phyloP scores from a whole-genome alignment of 345 rosid genomes.

The Heritiera littoralis region DNA sequence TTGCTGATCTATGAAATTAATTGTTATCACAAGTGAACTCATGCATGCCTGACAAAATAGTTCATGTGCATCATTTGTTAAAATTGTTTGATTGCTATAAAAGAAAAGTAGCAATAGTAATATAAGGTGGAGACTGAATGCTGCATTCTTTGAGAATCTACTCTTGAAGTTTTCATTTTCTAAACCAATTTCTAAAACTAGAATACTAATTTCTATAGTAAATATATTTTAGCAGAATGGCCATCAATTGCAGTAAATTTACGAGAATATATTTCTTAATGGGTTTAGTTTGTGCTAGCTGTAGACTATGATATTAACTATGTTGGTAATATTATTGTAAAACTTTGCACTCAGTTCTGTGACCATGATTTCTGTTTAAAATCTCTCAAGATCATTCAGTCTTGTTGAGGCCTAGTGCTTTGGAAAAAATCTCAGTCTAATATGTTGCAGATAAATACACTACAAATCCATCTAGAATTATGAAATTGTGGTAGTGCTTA shows the following conservation, averaged over 20 bases:
- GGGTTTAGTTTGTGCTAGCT: background rate
- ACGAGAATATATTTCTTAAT: background rate
- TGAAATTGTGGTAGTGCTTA: background rate
- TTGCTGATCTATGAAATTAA: background rate
- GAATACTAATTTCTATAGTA: background rate
- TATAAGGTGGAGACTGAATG: background rate
- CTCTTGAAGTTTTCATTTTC: background rate
- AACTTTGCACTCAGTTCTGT: background rate
- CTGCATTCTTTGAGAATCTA: background rate
- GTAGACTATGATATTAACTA: background rate
- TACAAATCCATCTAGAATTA: background rate
- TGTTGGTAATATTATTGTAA: background rate
- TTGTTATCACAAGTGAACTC: background rate
- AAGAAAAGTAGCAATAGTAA: background rate
- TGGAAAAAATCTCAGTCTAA: background rate
- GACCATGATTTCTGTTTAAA: background rate
- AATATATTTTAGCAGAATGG: background rate
- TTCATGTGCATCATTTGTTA: background rate
- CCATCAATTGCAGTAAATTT: background rate
- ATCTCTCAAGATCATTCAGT: background rate
- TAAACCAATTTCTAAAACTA: background rate
- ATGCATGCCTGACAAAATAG: background rate
- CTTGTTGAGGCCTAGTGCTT: background rate
- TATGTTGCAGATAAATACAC: constrained; percentile 4
- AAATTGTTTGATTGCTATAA: background rate